Percentiles rank a stretch among this genome's conserved stretches.
Conservation (phyloP, 371 early-diverging fungal genomes). For the Smittium mucronatum region DNA sequence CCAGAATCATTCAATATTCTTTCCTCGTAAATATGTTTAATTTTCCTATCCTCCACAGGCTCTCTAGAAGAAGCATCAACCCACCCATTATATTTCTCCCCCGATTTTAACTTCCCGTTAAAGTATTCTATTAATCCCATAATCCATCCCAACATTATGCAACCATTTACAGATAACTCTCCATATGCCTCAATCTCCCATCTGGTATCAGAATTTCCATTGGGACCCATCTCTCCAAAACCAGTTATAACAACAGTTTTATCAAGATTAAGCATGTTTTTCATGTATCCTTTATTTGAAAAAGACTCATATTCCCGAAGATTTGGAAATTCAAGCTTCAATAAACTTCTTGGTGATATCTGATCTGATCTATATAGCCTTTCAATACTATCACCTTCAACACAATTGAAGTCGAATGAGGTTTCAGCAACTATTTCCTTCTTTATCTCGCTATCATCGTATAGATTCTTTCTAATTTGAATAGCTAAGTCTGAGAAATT, state of each 20-base stretch:
- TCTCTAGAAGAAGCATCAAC: constrained; percentile 70
- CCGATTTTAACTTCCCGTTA: constrained; percentile 69
- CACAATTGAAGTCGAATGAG: constrained; percentile 55
- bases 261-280: constrained; percentile 81
- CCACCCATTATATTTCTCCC: constrained; percentile 76
- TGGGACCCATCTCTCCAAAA: constrained; percentile 90
- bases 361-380: constrained; percentile 54
- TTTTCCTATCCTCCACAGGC: constrained; percentile 75
- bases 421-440: constrained; percentile 64
- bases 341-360: constrained; percentile 76
- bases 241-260: constrained; percentile 89
- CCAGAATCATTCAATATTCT: constrained; percentile 82
- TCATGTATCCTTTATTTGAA: constrained; percentile 54
- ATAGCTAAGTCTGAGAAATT: constrained; percentile 55
- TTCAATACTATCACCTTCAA: constrained; percentile 55
- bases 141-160: constrained; percentile 94
- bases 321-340: constrained; percentile 75
- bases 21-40: constrained; percentile 85
- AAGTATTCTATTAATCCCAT: constrained; percentile 89
- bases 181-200: constrained; percentile 95
- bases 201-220: constrained; percentile 84
- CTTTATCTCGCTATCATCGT: constrained; percentile 64
- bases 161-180: constrained; percentile 87
- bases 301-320: constrained; percentile 47
- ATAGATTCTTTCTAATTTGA: constrained; percentile 52